Percentiles rank a stretch among this genome's conserved stretches.
phyloP scores from a whole-genome alignment of 1,139 yeast genomes.

The Saccharomycopsis crataegensis region DNA sequence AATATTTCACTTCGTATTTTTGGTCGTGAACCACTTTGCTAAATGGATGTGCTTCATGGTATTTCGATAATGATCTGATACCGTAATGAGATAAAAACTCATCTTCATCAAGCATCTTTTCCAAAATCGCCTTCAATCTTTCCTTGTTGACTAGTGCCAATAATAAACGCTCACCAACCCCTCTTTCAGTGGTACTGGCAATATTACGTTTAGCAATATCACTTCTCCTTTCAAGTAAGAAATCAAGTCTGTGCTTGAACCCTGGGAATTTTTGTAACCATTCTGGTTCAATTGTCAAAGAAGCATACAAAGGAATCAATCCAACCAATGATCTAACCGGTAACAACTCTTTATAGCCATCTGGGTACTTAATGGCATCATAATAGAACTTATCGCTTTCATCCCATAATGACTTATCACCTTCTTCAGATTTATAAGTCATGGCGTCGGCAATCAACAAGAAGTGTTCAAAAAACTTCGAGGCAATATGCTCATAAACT shows the following conservation, averaged over 20 bases:
- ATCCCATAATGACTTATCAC: constrained; percentile 76
- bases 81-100: constrained; percentile 88
- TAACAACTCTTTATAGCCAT: constrained; percentile 58
- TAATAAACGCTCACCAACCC: constrained; percentile 79
- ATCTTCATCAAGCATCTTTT: constrained; percentile 78
- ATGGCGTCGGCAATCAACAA: constrained; percentile 90
- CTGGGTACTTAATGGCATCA: constrained; percentile 87
- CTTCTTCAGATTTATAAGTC: constrained; percentile 50
- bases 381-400: constrained; percentile 85
- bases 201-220: constrained; percentile 79
- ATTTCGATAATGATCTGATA: constrained; percentile 82
- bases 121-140: constrained; percentile 66
- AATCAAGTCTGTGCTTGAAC: constrained; percentile 75
- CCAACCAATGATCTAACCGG: constrained; percentile 93
- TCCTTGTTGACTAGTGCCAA: constrained; percentile 80
- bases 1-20: constrained; percentile 65
- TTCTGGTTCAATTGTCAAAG: constrained; percentile 85
- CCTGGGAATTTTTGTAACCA: constrained; percentile 72
- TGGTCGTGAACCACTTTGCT: constrained; percentile 81
- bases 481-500: constrained; percentile 90
- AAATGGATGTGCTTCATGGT: constrained; percentile 81
- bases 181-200: constrained; percentile 80
- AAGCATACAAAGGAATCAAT: constrained; percentile 86
- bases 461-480: constrained; percentile 93
- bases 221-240: constrained; percentile 74